Conservation (phyloP, 345 rosid species). For the Abelmoschus esculentus region DNA sequence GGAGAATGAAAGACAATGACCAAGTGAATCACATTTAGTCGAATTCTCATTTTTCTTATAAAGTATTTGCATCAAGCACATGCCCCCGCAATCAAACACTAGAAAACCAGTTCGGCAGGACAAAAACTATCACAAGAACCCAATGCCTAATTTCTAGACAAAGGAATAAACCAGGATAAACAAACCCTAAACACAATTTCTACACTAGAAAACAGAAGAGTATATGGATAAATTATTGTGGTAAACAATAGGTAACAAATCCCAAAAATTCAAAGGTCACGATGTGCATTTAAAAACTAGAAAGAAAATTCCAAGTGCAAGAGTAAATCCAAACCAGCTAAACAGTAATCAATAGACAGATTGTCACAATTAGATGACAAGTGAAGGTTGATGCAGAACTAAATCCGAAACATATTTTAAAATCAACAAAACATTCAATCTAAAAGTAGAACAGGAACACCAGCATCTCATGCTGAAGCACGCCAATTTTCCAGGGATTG, state of each 20-base stretch:
- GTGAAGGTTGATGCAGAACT: background rate
- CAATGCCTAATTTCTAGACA: background rate
- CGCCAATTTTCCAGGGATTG: background rate
- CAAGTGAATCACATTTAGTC: background rate
- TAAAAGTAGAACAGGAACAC: background rate
- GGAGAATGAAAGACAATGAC: no score
- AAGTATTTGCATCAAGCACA: background rate
- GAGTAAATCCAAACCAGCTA: background rate
- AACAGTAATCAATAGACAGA: background rate
- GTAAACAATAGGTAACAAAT: no score
- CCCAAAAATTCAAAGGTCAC: no score
- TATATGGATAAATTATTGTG: background rate
- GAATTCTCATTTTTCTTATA: background rate
- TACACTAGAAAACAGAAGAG: background rate
- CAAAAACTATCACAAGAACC: background rate
- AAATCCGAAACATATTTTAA: background rate
- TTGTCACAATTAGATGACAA: background rate
- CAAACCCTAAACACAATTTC: background rate
- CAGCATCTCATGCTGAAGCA: background rate
- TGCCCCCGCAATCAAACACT: background rate
- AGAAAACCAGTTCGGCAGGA: background rate
- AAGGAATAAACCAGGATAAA: background rate
- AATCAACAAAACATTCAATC: background rate
- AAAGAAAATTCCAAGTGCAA: background rate
- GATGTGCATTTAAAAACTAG: no score